These are phyloP conservation scores for Colletotrichum sp. DNA, from an alignment of 2,329 filamentous ascomycete species.

Conservation along the genomic window DNA sequence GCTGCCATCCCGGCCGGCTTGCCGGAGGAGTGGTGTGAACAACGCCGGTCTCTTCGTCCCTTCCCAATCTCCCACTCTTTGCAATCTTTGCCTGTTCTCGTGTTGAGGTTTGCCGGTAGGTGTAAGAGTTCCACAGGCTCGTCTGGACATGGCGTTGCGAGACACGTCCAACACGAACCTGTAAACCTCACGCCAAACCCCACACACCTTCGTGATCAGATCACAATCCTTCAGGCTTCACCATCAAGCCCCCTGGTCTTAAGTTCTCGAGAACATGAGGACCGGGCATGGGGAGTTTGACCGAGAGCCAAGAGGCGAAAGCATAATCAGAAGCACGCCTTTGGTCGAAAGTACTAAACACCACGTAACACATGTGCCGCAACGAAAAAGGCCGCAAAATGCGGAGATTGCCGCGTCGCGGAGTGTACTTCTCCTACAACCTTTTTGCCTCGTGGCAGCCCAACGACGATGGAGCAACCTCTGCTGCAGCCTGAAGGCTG, in stretches of 20 bases:
- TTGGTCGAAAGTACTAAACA: background rate
- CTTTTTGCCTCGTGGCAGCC: constrained; percentile 15
- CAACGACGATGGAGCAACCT: constrained; percentile 7
- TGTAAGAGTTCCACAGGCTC: background rate
- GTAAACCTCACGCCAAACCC: constrained; percentile 2
- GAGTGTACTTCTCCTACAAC: background rate
- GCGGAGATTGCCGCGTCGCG: background rate
- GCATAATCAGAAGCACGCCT: background rate
- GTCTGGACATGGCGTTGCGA: background rate
- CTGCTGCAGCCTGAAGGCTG: background rate
- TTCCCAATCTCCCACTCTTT: background rate
- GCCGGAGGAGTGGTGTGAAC: background rate
- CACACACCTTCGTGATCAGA: constrained; percentile 5
- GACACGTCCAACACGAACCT: background rate
- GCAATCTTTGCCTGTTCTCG: background rate
- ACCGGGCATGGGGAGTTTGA: background rate
- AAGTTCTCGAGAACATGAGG: background rate
- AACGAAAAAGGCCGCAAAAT: background rate
- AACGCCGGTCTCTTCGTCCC: background rate
- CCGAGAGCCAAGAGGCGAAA: background rate
- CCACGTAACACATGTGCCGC: background rate
- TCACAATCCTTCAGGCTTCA: background rate
- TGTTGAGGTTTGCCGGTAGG: background rate
- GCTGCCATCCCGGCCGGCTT: background rate
- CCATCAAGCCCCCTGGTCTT: background rate